A percentile compares a stretch with the other conserved stretches of the same genome.
phyloP scores from a whole-genome alignment of 169 alveolate genomes.

The Plasmodium knowlesi region DNA sequence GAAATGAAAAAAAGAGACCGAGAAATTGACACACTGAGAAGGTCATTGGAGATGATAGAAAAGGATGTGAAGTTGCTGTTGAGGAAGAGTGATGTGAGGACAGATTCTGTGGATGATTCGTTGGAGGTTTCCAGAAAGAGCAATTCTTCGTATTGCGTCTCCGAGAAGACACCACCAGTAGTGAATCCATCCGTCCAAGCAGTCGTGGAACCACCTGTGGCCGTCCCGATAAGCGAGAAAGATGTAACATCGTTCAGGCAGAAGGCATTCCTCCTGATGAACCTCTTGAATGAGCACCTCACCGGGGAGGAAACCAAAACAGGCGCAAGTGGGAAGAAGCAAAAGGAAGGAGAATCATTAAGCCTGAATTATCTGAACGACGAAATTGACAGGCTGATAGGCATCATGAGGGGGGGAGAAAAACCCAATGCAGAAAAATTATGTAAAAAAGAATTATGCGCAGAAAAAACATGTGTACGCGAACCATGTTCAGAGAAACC shows the following conservation, averaged over 20 bases:
- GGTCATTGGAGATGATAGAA: not conserved
- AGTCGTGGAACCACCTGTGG: too few relatives aligned
- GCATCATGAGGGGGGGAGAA: not conserved
- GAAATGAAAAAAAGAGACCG: slow-evolving; percentile 10
- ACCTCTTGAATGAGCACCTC: not conserved
- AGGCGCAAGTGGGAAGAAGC: not conserved
- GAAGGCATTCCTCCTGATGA: not conserved
- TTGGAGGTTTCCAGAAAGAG: not conserved
- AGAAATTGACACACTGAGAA: slow-evolving; percentile 3
- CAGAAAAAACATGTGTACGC: not conserved
- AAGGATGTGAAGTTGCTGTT: slow-evolving; percentile 14
- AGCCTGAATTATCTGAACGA: not conserved
- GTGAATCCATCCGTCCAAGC: not conserved
- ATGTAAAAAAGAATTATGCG: not conserved
- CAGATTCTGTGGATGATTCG: not conserved
- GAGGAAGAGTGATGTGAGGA: not conserved
- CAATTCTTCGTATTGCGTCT: not conserved
- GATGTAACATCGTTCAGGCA: slow-evolving; percentile 10
- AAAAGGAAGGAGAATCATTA: not conserved
- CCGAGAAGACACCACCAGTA: not conserved
- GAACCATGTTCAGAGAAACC: not conserved
- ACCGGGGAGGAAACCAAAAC: not conserved
- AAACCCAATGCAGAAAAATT: not conserved
- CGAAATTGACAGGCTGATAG: not conserved
- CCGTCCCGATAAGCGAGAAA: not conserved